phyloP scores from a whole-genome alignment of 352 stramenopile genomes.

The Pythium dissimile region DNA sequence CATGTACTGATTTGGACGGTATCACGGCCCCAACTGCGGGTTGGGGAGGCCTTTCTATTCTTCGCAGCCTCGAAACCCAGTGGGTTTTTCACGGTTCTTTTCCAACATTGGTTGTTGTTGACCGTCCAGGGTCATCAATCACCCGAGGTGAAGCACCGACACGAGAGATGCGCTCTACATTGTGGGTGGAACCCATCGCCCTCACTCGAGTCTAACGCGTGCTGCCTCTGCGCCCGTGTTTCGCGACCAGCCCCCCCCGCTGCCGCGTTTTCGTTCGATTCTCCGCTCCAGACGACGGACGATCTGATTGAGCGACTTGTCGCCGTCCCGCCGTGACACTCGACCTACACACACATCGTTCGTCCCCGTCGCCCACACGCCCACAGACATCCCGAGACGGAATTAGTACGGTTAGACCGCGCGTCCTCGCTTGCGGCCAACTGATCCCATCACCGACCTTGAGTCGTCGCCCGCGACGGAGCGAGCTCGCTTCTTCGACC shows the following conservation, averaged over 20 bases:
- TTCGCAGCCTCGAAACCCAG: not conserved
- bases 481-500: not conserved
- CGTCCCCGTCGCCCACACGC: too few species aligned
- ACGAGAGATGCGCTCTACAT: conserved; percentile 1
- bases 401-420: too few species aligned
- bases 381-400: too few species aligned
- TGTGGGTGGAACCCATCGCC: not conserved
- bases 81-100: not conserved
- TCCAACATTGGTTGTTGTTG: too few species aligned
- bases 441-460: not conserved
- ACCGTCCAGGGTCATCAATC: too few species aligned
- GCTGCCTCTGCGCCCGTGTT: conserved; percentile 1
- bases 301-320: not conserved
- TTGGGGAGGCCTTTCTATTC: not conserved
- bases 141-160: conserved; percentile 1
- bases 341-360: too few species aligned
- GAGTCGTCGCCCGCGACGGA: too few species aligned
- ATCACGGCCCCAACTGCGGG: not conserved
- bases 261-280: not conserved
- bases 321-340: too few species aligned
- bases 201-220: not conserved
- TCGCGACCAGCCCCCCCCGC: too few species aligned
- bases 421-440: too few species aligned
- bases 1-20: not conserved
- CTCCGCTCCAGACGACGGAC: not conserved